Evolutionary conservation across 345 rosid species (phyloP).

Genomic region (Carallia pectinifolia): DNA sequence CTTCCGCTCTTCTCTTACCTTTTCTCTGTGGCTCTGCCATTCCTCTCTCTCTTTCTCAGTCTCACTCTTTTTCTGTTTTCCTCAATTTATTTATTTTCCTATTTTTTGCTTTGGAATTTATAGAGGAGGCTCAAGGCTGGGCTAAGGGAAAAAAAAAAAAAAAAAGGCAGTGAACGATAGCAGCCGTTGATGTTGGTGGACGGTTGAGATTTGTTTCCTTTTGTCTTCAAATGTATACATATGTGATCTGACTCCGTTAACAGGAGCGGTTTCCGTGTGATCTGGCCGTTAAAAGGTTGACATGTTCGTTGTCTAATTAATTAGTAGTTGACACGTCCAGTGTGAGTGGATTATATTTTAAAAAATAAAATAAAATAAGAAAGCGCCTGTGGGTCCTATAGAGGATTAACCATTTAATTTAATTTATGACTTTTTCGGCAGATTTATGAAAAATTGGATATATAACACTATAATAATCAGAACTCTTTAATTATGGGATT

Average conservation of each 20-base stretch:
- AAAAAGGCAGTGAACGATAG: slow-evolving; percentile 8
- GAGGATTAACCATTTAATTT: no score
- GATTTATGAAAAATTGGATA: no score
- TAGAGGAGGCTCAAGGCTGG: not conserved
- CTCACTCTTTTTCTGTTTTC: not conserved
- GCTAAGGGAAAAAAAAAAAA: slow-evolving; percentile 16
- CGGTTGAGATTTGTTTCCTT: slow-evolving; percentile 37
- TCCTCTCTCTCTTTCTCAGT: slow-evolving; percentile 18
- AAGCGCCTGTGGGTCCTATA: not conserved
- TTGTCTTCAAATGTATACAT: slow-evolving; percentile 3
- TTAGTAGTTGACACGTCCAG: no score
- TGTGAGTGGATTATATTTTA: no score
- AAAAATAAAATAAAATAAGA: no score
- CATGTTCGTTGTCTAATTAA: not conserved
- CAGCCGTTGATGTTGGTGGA: slow-evolving; percentile 38
- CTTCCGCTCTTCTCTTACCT: slow-evolving; percentile 31
- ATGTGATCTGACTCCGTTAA: slow-evolving; percentile 27
- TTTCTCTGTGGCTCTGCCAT: slow-evolving; percentile 39
- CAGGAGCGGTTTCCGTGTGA: not conserved
- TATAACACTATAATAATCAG: no score
- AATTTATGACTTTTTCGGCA: no score
- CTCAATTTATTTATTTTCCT: slow-evolving; percentile 9
- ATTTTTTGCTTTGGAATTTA: slow-evolving; percentile 1
- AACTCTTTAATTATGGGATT: no score
- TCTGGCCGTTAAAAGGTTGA: not conserved